Percentiles rank a stretch among this genome's conserved stretches.
Conservation (phyloP, 1,284 basidiomycete species). For the Anthracocystis walkeri region DNA sequence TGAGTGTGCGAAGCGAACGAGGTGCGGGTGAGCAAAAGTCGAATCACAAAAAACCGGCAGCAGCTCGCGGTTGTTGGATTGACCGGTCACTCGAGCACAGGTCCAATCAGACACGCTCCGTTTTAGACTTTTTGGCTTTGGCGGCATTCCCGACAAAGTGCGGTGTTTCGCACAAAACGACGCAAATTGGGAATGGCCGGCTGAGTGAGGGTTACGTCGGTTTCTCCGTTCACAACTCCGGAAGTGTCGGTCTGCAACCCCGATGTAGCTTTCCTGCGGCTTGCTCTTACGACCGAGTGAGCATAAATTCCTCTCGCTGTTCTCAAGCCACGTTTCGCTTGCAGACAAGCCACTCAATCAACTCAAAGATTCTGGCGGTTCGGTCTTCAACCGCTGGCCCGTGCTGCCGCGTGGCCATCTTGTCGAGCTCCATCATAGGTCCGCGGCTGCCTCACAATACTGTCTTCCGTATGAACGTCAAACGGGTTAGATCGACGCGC, state of each 20-base stretch:
- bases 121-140: no score
- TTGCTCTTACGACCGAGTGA: constrained; percentile 1
- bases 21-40: no score
- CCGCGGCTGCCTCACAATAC: background rate
- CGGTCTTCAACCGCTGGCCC: background rate
- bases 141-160: background rate
- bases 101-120: constrained; percentile 5
- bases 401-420: background rate
- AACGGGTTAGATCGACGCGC: no score
- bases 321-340: background rate
- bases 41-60: no score
- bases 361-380: no score
- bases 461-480: no score
- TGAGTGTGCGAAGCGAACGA: no score
- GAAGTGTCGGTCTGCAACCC: constrained; percentile 2
- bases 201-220: background rate
- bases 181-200: background rate
- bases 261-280: background rate
- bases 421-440: background rate
- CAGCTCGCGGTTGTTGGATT: no score
- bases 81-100: background rate
- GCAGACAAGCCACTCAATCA: background rate
- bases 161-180: no score
- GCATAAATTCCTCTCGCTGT: background rate
- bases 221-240: background rate